These are phyloP conservation scores for Yamagishiella unicocca DNA, from an alignment of 139 green algal genomes.

Conservation along the genomic window DNA sequence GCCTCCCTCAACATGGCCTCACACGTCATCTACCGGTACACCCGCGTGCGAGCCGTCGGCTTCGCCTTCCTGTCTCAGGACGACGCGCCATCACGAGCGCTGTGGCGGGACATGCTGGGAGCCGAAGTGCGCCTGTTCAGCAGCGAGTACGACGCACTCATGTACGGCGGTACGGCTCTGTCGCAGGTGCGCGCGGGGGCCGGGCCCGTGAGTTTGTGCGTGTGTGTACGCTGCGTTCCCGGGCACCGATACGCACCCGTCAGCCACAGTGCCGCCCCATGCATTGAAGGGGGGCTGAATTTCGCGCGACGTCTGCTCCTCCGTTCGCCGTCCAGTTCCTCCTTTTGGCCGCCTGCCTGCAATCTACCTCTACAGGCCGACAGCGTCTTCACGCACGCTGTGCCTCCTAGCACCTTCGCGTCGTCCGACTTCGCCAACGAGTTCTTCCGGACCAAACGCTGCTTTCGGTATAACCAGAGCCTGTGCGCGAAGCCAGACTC, in stretches of 20 bases:
- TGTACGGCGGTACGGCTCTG: conserved; percentile 38
- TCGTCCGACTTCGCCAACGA: conserved; percentile 11
- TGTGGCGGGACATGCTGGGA: background rate
- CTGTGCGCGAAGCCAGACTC: conserved; percentile 7
- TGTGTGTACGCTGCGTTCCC: no score
- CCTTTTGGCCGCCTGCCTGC: background rate
- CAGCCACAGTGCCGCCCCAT: no score
- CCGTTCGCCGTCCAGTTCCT: background rate
- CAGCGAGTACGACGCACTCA: conserved; percentile 24
- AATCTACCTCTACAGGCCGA: conserved; percentile 5
- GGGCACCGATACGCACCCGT: no score
- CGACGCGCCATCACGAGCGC: background rate
- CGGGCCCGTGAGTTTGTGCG: no score
- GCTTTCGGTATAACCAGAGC: conserved; percentile 42
- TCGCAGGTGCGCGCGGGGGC: conserved; percentile 21
- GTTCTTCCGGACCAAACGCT: conserved; percentile 35
- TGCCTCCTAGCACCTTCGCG: conserved; percentile 39
- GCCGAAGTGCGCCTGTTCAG: conserved; percentile 4
- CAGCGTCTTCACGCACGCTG: conserved; percentile 21
- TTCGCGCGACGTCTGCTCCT: no score
- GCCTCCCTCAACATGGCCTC: conserved; percentile 29
- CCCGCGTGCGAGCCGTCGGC: background rate
- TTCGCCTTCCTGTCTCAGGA: conserved; percentile 25
- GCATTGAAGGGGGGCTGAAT: no score
- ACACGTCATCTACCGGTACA: conserved; percentile 40